phyloP scores from a whole-genome alignment of 1,284 basidiomycete species.

The Ganoderma meredithae region DNA sequence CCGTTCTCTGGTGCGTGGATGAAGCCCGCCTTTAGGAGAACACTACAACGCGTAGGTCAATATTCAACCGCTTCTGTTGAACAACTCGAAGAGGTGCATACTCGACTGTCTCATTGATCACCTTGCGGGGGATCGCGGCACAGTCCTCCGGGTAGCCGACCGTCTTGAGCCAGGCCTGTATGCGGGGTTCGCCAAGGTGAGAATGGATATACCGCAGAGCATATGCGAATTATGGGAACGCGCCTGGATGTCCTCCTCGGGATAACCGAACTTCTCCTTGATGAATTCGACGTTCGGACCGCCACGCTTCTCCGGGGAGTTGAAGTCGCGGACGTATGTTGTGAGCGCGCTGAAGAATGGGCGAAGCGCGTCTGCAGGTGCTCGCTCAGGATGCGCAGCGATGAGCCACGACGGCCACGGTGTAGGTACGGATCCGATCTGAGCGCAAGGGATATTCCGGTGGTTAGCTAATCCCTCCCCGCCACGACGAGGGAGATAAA shows the following conservation, averaged over 20 bases:
- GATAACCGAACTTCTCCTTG: constrained; percentile 80
- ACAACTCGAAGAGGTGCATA: constrained; percentile 43
- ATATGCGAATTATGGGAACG: constrained; percentile 32
- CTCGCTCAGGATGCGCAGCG: constrained; percentile 79
- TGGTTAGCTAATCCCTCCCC: neutral
- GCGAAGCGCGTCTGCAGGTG: constrained; percentile 57
- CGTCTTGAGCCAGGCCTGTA: constrained; percentile 80
- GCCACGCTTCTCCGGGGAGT: constrained; percentile 67
- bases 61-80: neutral
- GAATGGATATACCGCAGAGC: constrained; percentile 11
- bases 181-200: constrained; percentile 28
- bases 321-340: constrained; percentile 71
- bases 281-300: constrained; percentile 79
- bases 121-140: constrained; percentile 62
- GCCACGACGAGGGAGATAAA: neutral
- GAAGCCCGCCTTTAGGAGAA: constrained; percentile 80
- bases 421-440: constrained; percentile 90
- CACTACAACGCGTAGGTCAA: constrained; percentile 47
- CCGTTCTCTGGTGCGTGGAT: constrained; percentile 65
- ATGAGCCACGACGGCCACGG: constrained; percentile 98
- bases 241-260: constrained; percentile 78
- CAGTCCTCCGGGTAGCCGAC: constrained; percentile 81
- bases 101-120: constrained; percentile 77
- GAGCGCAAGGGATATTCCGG: neutral
- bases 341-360: constrained; percentile 74